phyloP scores from a whole-genome alignment of 2,329 filamentous ascomycete genomes.

The Penicillium sp. region DNA sequence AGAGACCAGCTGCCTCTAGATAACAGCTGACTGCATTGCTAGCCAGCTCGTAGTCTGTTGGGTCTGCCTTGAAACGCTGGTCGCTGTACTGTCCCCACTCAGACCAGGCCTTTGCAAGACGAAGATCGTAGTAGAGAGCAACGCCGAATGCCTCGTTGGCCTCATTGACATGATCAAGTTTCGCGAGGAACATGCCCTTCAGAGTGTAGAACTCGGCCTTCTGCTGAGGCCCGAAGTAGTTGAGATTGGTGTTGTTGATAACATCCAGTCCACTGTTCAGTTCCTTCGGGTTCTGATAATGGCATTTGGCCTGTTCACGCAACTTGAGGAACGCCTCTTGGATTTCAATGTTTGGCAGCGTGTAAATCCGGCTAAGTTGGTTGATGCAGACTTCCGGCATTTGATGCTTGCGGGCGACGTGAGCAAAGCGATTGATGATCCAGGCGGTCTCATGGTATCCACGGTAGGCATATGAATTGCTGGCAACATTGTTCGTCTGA shows the following conservation, averaged over 20 bases:
- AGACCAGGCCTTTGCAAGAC: constrained; percentile 94
- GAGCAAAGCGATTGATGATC: constrained; percentile 99
- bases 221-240: constrained; percentile 93
- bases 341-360: constrained; percentile 97
- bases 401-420: constrained; percentile 95
- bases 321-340: constrained; percentile 98
- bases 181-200: constrained; percentile 99
- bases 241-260: constrained; percentile 99
- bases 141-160: constrained; percentile 93
- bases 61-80: constrained; percentile 89
- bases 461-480: constrained; percentile 92
- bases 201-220: constrained; percentile 99
- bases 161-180: constrained; percentile 84
- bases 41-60: constrained; percentile 76
- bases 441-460: constrained; percentile 98
- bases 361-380: constrained; percentile 97
- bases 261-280: constrained; percentile 92
- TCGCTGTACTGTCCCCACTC: constrained; percentile 99
- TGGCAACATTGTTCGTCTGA: constrained; percentile 77
- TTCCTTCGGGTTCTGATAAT: constrained; percentile 94
- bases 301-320: constrained; percentile 97
- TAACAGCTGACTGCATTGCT: constrained; percentile 95
- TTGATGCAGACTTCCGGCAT: constrained; percentile 96
- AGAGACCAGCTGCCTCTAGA: constrained; percentile 90
- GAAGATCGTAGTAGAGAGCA: constrained; percentile 92